These are phyloP conservation scores for Lipomyces mesembrius DNA, from an alignment of 805 yeast species.

Conservation along the genomic window DNA sequence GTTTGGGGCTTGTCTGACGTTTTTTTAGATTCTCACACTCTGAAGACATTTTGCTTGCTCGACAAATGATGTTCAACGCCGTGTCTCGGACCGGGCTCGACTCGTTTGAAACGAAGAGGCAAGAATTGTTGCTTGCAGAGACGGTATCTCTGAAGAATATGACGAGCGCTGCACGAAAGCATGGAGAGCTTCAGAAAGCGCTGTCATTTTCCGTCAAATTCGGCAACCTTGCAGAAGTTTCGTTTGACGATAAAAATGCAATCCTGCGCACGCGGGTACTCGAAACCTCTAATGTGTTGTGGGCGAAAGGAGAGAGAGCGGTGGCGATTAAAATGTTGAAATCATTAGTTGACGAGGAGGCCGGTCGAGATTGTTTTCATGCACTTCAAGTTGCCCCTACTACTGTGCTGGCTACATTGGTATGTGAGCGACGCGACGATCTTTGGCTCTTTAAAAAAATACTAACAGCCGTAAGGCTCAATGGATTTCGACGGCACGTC, in stretches of 20 bases:
- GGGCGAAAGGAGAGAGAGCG: conserved; percentile 64
- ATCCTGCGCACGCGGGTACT: conserved; percentile 45
- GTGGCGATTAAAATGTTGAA: conserved; percentile 63
- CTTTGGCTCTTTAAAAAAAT: background rate
- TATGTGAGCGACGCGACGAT: conserved; percentile 5
- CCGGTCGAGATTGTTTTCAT: background rate
- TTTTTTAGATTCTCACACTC: conserved; percentile 13
- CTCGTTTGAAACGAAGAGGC: background rate
- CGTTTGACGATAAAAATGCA: background rate
- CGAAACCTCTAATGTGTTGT: conserved; percentile 64
- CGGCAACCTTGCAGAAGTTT: conserved; percentile 22
- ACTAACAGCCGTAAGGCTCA: conserved; percentile 47
- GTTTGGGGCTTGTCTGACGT: background rate
- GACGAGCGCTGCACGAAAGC: conserved; percentile 27
- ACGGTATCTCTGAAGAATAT: conserved; percentile 10
- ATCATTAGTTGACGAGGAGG: conserved; percentile 25
- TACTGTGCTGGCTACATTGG: conserved; percentile 26
- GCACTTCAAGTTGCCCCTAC: conserved; percentile 20
- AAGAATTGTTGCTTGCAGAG: conserved; percentile 1
- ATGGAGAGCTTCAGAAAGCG: conserved; percentile 39
- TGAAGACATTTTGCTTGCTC: conserved; percentile 23
- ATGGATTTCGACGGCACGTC: conserved; percentile 75
- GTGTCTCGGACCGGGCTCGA: background rate
- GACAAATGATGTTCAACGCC: conserved; percentile 9
- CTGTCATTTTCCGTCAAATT: conserved; percentile 39